A percentile compares a stretch with the other conserved stretches of the same genome.
Conservation (phyloP, 257 asterid genomes). For the Handroanthus guayacan region DNA sequence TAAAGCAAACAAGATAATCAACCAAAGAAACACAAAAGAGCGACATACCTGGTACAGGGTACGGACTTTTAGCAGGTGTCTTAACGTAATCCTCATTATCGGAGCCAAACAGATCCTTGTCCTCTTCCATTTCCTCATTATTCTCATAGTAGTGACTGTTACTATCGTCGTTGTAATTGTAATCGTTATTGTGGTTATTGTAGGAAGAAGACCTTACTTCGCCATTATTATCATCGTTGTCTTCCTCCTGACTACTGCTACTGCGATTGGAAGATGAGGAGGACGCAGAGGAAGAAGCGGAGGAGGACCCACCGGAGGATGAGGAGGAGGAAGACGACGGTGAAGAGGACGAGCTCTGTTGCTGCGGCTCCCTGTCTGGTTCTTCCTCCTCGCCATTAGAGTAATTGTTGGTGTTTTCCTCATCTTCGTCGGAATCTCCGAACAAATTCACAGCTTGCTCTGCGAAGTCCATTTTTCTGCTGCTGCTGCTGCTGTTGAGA, state of each 20-base stretch:
- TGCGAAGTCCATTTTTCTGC: conserved; percentile 60
- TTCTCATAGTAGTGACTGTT: conserved; percentile 42
- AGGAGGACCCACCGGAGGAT: conserved; percentile 57
- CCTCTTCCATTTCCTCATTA: conserved; percentile 53
- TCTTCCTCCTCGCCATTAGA: conserved; percentile 49
- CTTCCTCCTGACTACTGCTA: conserved; percentile 55
- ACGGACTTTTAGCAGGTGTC: conserved; percentile 67
- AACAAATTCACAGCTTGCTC: conserved; percentile 66
- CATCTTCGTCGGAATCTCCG: conserved; percentile 67
- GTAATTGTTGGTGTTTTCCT: conserved; percentile 44
- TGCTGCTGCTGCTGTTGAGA: neutral
- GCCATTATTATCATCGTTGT: conserved; percentile 50
- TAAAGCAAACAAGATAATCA: conserved; percentile 3
- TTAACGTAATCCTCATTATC: conserved; percentile 86
- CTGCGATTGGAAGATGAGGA: conserved; percentile 67
- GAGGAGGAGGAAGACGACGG: conserved; percentile 57
- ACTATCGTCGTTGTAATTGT: conserved; percentile 25
- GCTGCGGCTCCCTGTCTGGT: conserved; percentile 42
- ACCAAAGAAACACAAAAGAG: neutral
- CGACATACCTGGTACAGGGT: conserved; percentile 77
- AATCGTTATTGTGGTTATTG: conserved; percentile 37
- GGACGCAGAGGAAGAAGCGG: conserved; percentile 59
- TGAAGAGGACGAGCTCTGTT: conserved; percentile 57
- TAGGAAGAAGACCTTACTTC: conserved; percentile 59
- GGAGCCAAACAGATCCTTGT: conserved; percentile 90